Base-by-base conservation (phyloP, 495 filamentous ascomycete genomes). In the Trichoderma erinaceum region DNA sequence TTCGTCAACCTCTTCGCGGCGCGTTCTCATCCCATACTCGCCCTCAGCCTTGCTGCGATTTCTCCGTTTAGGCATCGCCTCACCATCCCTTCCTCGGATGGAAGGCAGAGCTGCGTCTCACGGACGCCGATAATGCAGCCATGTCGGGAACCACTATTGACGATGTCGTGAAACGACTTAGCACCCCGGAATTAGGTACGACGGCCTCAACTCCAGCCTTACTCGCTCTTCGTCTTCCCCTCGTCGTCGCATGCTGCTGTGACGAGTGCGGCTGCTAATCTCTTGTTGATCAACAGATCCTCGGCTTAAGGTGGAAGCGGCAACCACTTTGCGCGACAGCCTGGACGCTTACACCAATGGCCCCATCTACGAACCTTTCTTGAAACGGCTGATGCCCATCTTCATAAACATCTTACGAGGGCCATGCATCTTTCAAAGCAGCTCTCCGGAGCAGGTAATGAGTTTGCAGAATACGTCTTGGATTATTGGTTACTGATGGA, bases 381-480 rank as follows among this genome's bases (percentile, higher is more conserved):
- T 98, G 69, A 84, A 88, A 71, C 91, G 90, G 78, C 79, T 98
- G 71, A 88, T 97, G 79, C 96, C 96, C 16, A 82, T 96, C n/a
- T 92, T 98, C 78, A 84, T 92, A 75, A 86, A 86, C 70, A 90
- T 97, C 41, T 78, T 99, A 46, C 87, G 89, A 74, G 92, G 92
- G 41, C 89, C 89, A 68, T 92, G 92, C n/a, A 88, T 96, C 46
- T 97, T 98, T 77, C 89, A 92, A 69, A 96, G 89, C 73, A 90
- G 87, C 73, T 92, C 90, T 2, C 84, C 87, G 63, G 95, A 97
- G 67, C 93, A 96, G 83, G 88, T 90, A 78, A 67, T 67, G 11
- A 1, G 10, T 3, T 32, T 32, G 48, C 58, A 18, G 48, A 64
- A 48, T 29, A 50, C 58, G 35, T 27, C 2, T n/a, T 41, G 27